Conservation (phyloP, 306 rosid genomes). For the Lablab purpureus region DNA sequence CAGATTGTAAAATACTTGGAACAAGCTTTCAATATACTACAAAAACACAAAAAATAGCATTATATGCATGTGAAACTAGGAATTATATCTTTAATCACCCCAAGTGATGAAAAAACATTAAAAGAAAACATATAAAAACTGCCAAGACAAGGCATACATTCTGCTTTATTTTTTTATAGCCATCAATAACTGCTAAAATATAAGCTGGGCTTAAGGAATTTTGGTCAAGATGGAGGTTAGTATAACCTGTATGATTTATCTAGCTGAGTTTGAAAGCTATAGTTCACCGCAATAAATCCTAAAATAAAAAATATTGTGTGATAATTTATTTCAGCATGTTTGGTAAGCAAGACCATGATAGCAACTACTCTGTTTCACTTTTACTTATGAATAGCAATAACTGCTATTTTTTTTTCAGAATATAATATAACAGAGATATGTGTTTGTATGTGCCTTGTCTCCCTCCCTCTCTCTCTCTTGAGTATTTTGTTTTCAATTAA, state of each 20-base stretch:
- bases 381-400: too few relatives aligned
- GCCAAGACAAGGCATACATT: slow-evolving; percentile 3
- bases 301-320: slow-evolving; percentile 18
- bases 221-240: slow-evolving; percentile 2
- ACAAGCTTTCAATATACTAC: slow-evolving; percentile 28
- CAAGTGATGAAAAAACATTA: slow-evolving; percentile 12
- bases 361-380: too few relatives aligned
- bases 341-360: neutral
- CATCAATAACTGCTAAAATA: slow-evolving; percentile 10
- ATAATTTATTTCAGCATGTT: slow-evolving; percentile 4
- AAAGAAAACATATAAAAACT: slow-evolving; percentile 28
- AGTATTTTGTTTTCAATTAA: neutral
- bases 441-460: too few relatives aligned
- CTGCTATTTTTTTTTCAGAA: too few relatives aligned
- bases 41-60: slow-evolving; percentile 29
- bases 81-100: slow-evolving; percentile 14
- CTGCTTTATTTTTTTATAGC: neutral
- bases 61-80: slow-evolving; percentile 36
- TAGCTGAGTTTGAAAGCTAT: slow-evolving; percentile 19
- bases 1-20: slow-evolving; percentile 39
- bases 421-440: too few relatives aligned
- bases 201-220: slow-evolving; percentile 25
- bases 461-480: too few relatives aligned
- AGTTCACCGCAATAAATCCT: neutral
- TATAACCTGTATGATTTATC: slow-evolving; percentile 2